A percentile compares a stretch with the other conserved stretches of the same genome.
Conservation (phyloP, 352 stramenopile species). For the Phytophthora podocarpi region DNA sequence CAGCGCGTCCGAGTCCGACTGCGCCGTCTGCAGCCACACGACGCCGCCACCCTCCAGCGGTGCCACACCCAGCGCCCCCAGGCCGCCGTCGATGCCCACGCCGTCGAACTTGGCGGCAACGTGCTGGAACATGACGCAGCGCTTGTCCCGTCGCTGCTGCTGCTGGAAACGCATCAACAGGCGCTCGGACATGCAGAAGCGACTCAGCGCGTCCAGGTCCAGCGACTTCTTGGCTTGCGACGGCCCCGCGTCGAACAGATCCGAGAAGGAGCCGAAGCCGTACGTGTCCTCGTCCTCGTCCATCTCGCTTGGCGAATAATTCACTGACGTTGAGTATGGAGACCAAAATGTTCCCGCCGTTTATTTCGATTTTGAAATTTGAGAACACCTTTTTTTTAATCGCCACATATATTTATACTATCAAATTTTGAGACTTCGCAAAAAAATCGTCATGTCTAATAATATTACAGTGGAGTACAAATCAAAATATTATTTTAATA, state of each 20-base stretch:
- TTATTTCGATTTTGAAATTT: slow-evolving; percentile 1
- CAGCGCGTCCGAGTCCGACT: slow-evolving; percentile 61
- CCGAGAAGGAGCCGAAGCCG: slow-evolving; percentile 70
- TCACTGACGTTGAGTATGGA: not conserved
- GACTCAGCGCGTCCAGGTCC: slow-evolving; percentile 42
- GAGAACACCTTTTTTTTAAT: too few relatives aligned
- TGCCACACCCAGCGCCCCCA: slow-evolving; percentile 42
- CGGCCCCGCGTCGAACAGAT: slow-evolving; percentile 44
- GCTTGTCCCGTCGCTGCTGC: slow-evolving; percentile 9
- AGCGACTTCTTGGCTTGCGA: slow-evolving; percentile 25
- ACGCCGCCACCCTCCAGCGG: slow-evolving; percentile 37
- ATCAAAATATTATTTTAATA: too few relatives aligned
- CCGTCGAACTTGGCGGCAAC: slow-evolving; percentile 60
- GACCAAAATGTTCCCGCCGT: not conserved
- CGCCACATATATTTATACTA: too few relatives aligned
- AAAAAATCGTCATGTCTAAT: too few relatives aligned
- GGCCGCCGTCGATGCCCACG: slow-evolving; percentile 48
- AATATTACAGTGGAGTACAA: too few relatives aligned
- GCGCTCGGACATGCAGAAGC: slow-evolving; percentile 57
- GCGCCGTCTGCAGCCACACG: slow-evolving; percentile 56
- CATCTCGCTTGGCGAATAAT: slow-evolving; percentile 22
- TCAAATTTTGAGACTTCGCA: too few relatives aligned
- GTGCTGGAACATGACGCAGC: slow-evolving; percentile 45
- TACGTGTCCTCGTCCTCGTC: slow-evolving; percentile 72
- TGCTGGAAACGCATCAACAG: slow-evolving; percentile 47